Base-by-base conservation (phyloP, 768 basidiomycete genomes). In the Auriculariales sp. region DNA sequence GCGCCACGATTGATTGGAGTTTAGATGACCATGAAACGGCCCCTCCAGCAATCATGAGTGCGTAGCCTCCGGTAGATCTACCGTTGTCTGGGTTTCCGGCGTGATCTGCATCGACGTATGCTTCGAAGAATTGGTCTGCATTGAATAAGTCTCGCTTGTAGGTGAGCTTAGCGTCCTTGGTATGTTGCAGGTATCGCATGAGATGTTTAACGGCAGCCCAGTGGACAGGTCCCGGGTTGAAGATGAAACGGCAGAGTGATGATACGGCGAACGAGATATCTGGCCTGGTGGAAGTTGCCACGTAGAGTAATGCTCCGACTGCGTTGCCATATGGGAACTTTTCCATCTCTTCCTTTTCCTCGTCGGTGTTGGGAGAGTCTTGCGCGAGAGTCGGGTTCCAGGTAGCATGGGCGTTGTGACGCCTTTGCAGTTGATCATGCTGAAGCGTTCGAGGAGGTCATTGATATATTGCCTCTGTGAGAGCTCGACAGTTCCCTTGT, bases 201-300 rank as follows among this genome's bases (percentile, higher is more conserved):
- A 71, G 45, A 42, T 62, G 63, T 42, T 68, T 65, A 27, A 64
- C 61, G 4, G 64, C 64, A 24, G 59, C 55, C 68, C 66, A 69
- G 54, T 71, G 70, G 0, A 17, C 29, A 7, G 33, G 19, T 0
- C 62, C 63, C 29, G 64, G 69, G n/a, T 57, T 56, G 0, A 62
- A 51, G 11, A 54, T 55, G 60, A 56, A 68, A 27, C 63, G 62
- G 0, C 63, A 54, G 1, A 71, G 60, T 0, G 45, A 19, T 31
- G 56, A 52, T 5, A 68, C 64, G 4, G 62, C 55, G 36, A 54
- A 66, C 0, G 64, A 53, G 11, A 71, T 57, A 34, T 73, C 66
- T 0, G 68, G 67, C 1, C 59, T 54, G 1, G 67, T 66, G 6
- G 57, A 57, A 1, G 65, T 47, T 2, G 65, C 54, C 0, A 65